Conservation (phyloP, 2,329 filamentous ascomycete genomes). For the Volutella citrinella region DNA sequence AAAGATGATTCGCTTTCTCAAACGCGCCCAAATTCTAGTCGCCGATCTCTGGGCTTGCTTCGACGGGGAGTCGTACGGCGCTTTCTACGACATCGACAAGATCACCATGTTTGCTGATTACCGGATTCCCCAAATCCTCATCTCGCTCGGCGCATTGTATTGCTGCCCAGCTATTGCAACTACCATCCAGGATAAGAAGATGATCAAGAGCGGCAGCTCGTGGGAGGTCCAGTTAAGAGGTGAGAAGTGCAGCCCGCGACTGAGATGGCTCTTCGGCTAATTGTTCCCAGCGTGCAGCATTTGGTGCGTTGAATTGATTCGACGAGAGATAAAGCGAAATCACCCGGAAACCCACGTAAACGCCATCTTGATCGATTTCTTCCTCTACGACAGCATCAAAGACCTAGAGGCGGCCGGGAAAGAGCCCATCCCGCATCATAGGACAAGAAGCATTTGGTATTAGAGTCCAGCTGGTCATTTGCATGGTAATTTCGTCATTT, state of each 20-base stretch:
- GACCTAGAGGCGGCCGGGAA: conserved; percentile 65
- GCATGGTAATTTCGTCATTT: too few relatives aligned
- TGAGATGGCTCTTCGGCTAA: too few relatives aligned
- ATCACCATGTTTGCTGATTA: conserved; percentile 99
- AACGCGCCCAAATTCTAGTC: conserved; percentile 92
- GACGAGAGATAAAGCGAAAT: conserved; percentile 70
- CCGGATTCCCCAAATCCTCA: conserved; percentile 89
- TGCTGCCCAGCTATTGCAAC: conserved; percentile 79
- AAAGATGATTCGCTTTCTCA: conserved; percentile 75
- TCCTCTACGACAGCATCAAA: conserved; percentile 93
- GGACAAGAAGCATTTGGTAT: conserved; percentile 94
- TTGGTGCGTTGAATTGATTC: conserved; percentile 90
- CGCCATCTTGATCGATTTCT: conserved; percentile 94
- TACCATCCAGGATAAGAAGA: conserved; percentile 61
- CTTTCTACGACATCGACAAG: conserved; percentile 86
- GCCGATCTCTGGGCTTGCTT: conserved; percentile 98
- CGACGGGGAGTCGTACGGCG: conserved; percentile 72
- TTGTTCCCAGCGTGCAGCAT: conserved; percentile 90
- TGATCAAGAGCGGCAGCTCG: conserved; percentile 66
- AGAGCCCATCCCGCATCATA: conserved; percentile 70
- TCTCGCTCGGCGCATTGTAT: conserved; percentile 75
- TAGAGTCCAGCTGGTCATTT: too few relatives aligned
- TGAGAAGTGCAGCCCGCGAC: too few relatives aligned
- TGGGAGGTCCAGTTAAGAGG: conserved; percentile 89
- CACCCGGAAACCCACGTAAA: conserved; percentile 75